Base-by-base conservation (phyloP, 257 asterid genomes). In the Ocimum tenuiflorum region DNA sequence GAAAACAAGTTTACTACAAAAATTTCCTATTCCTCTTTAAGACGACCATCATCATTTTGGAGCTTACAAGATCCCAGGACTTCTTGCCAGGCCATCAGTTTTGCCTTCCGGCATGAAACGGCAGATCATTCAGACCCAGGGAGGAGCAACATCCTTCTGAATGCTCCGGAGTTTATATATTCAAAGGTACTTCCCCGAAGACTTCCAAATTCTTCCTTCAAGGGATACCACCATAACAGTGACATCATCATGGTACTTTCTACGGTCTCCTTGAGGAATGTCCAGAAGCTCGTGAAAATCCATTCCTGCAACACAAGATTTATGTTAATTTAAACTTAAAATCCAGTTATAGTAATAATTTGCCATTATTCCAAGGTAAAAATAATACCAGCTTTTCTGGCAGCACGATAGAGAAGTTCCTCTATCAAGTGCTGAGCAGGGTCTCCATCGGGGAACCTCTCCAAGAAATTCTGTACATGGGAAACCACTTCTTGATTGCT, bases 161-260 rank as follows among this genome's bases (percentile, higher is more conserved):
- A 13, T 56, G 53, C 65, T 17, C 41, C n/a, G n/a, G n/a, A n/a
- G n/a, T n/a, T n/a, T 41, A 59, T 17, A 64, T 38, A 38, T 60
- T 82, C 83, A 88, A 39, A 86, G 87, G 83, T 87, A 91, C 80
- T 91, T 88, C 54, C 98, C 96, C 2, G 96, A 91, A 3, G 98
- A 86, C 80, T 91, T 91, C 98, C 98, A 88, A 56, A 91, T 91
- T 75, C 95, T 81, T 70, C 95, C 98, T 80, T 91, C 96, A 11
- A 88, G 96, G 18, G 98, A 91, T 70, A 91, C 85, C 75, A 91
- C 95, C 98, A 91, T 91, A 49, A 91, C 98, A n/a, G 96, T 91
- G 51, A 91, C 98, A 64, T 91, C 98, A 13, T 91, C 96, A 75
- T 91, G 96, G 81, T 91, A 91, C 82, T 91, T 91, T 69, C 98